Percentiles rank a stretch among this genome's conserved stretches.
Evolutionary conservation across 306 rosid genomes (phyloP).

Genomic region (Aeschynomene evenia): DNA sequence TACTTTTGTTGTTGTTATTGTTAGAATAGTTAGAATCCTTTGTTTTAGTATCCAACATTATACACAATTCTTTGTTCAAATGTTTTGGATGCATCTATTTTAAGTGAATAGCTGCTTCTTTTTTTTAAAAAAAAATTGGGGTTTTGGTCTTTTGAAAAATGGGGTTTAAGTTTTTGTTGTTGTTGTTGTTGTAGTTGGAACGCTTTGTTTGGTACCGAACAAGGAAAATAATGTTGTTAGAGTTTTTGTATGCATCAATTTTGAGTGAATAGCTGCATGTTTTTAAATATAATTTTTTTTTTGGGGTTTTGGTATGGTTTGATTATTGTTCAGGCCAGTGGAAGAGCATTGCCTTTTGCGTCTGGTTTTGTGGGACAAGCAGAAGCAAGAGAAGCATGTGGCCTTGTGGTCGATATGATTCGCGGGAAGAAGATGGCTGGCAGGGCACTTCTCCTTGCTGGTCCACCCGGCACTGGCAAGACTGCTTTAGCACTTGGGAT

Average conservation of each 20-base stretch:
- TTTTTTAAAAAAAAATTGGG: too few relatives aligned
- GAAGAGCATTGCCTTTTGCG: constrained; percentile 73
- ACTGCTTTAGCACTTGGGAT: constrained; percentile 95
- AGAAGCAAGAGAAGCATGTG: constrained; percentile 92
- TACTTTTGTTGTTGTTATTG: background rate
- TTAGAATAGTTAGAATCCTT: background rate
- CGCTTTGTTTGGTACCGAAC: too few relatives aligned
- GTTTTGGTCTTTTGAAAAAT: background rate
- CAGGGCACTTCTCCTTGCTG: constrained; percentile 88
- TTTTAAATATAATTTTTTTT: too few relatives aligned
- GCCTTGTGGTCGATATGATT: constrained; percentile 92
- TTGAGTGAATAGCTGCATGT: background rate
- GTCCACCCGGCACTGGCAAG: constrained; percentile 98
- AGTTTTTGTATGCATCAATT: background rate
- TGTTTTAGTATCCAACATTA: too few relatives aligned
- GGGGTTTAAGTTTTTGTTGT: too few relatives aligned
- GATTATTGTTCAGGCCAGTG: constrained; percentile 52
- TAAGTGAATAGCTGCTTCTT: background rate
- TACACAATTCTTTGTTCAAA: background rate
- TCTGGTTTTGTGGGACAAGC: constrained; percentile 96
- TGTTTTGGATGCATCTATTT: background rate
- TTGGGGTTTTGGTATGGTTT: background rate
- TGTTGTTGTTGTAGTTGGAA: too few relatives aligned
- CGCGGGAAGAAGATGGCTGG: constrained; percentile 99
- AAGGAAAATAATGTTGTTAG: too few relatives aligned